phyloP scores from a whole-genome alignment of 148 eudicot species.

The Amaranthus cruentus region DNA sequence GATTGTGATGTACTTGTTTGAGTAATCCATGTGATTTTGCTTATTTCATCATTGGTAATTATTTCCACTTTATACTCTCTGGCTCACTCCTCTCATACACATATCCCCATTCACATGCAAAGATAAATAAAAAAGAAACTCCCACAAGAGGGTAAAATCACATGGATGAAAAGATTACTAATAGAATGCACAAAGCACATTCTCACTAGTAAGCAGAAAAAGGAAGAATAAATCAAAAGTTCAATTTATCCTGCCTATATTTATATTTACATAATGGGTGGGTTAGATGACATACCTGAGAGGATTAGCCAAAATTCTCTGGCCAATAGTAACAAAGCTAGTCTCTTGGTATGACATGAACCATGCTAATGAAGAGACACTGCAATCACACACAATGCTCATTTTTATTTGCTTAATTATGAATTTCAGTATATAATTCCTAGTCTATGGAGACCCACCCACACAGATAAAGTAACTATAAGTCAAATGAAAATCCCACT shows the following conservation, averaged over 20 bases:
- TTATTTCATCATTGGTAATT: too few relatives aligned
- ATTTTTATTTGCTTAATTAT: too few relatives aligned
- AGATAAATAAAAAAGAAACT: too few relatives aligned
- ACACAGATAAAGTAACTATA: background rate
- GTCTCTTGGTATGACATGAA: constrained; percentile 99
- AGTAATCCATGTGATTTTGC: too few relatives aligned
- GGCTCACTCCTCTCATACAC: too few relatives aligned
- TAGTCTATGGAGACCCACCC: too few relatives aligned
- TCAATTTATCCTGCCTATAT: background rate
- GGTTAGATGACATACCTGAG: constrained; percentile 49
- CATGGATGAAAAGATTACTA: background rate
- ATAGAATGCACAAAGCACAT: background rate
- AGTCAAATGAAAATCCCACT: too few relatives aligned
- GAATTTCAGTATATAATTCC: too few relatives aligned
- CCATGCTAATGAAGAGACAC: constrained; percentile 96
- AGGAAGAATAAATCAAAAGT: background rate
- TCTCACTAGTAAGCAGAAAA: background rate
- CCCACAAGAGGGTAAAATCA: too few relatives aligned
- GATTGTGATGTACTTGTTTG: background rate
- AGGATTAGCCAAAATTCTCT: constrained; percentile 91
- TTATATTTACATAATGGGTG: too few relatives aligned
- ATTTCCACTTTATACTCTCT: too few relatives aligned
- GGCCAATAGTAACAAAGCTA: constrained; percentile 96
- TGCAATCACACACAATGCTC: constrained; percentile 30
- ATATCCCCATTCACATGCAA: too few relatives aligned